These are phyloP conservation scores for Geranium incanum DNA, from an alignment of 441 rosid genomes.

Conservation along the genomic window DNA sequence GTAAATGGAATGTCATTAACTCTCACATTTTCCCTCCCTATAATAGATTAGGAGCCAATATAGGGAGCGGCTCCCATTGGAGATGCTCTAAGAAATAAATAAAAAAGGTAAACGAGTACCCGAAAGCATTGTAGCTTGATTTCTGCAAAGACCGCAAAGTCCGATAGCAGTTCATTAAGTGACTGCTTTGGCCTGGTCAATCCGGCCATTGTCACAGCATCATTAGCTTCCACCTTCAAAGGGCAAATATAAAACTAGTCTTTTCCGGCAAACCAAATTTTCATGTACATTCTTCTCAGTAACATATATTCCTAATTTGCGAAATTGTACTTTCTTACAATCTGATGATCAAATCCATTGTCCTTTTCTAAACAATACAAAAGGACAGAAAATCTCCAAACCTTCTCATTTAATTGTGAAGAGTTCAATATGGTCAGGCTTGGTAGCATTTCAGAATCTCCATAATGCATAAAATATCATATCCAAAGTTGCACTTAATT, in stretches of 20 bases:
- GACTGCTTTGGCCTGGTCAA: constrained; percentile 75
- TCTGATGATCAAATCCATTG: not conserved
- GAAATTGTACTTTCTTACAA: not conserved
- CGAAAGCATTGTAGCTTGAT: constrained; percentile 80
- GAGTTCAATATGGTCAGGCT: not conserved
- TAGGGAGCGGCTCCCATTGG: no score
- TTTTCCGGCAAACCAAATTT: not conserved
- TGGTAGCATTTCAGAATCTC: not conserved
- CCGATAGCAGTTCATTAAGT: constrained; percentile 64
- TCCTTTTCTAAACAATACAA: not conserved
- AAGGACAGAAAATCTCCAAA: not conserved
- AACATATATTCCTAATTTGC: constrained; percentile 1
- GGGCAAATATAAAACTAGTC: constrained; percentile 9
- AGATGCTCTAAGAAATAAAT: not conserved
- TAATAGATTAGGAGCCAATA: no score
- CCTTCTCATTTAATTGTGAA: not conserved
- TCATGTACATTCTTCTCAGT: constrained; percentile 3
- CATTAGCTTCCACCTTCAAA: constrained; percentile 74
- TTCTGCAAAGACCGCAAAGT: constrained; percentile 77
- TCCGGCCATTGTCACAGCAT: constrained; percentile 77
- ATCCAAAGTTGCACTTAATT: not conserved
- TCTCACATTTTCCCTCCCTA: not conserved
- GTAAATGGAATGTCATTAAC: constrained; percentile 3
- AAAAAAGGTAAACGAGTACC: constrained; percentile 33
- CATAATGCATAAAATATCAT: not conserved